A percentile compares a stretch with the other conserved stretches of the same genome.
Conservation (phyloP, 2,329 filamentous ascomycete genomes). For the Botrytis hyacinthi region DNA sequence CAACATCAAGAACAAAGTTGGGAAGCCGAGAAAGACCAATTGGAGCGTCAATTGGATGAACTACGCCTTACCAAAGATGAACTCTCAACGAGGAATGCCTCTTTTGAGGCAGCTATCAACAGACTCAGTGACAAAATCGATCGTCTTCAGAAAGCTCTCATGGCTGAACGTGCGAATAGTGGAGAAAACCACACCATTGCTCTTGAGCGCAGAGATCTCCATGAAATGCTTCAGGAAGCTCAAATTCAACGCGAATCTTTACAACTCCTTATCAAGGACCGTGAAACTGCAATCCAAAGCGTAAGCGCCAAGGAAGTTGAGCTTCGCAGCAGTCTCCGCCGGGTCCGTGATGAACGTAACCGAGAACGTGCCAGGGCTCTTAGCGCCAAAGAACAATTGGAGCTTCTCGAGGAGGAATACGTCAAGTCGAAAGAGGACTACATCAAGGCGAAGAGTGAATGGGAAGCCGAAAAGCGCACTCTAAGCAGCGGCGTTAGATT, state of each 20-base stretch:
- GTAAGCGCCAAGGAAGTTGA: conserved; percentile 56
- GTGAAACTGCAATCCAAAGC: conserved; percentile 62
- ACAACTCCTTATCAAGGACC: conserved; percentile 69
- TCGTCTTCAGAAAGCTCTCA: conserved; percentile 47
- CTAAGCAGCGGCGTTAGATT: conserved; percentile 43
- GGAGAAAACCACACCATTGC: conserved; percentile 56
- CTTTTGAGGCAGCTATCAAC: conserved; percentile 46
- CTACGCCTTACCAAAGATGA: conserved; percentile 47
- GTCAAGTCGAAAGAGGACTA: conserved; percentile 30
- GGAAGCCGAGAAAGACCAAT: conserved; percentile 38
- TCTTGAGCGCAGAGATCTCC: conserved; percentile 58
- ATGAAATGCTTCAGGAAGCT: conserved; percentile 58
- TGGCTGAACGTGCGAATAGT: conserved; percentile 54
- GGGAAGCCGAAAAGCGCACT: conserved; percentile 46
- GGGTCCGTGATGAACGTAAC: conserved; percentile 64
- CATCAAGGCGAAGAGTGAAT: conserved; percentile 42
- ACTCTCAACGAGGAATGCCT: conserved; percentile 39
- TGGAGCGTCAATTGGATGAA: conserved; percentile 46
- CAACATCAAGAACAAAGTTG: conserved; percentile 46
- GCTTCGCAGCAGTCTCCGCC: conserved; percentile 66
- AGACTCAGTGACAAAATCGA: conserved; percentile 52
- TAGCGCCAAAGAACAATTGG: conserved; percentile 30
- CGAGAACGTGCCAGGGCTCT: conserved; percentile 35
- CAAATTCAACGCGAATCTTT: conserved; percentile 66
- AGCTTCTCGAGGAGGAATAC: conserved; percentile 41